phyloP scores from a whole-genome alignment of 108 stramenopile genomes.

The Aurantiochytrium sp. region DNA sequence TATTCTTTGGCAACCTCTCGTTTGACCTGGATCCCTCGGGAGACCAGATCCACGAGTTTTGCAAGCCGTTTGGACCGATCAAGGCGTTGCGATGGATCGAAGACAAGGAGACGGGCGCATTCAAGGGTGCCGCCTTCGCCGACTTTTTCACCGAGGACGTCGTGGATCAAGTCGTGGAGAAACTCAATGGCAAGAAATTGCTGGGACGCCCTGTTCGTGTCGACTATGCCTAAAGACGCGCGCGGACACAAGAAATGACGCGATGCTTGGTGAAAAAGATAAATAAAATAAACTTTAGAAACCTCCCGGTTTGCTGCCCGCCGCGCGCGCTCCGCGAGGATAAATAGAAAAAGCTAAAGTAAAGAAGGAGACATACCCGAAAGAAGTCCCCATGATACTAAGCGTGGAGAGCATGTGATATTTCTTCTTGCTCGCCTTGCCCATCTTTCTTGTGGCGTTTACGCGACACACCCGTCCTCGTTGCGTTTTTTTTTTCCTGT shows the following conservation, averaged over 20 bases:
- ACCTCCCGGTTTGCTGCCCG: too few relatives aligned
- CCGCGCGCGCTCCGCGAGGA: too few relatives aligned
- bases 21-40: slow-evolving; percentile 88
- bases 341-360: too few relatives aligned
- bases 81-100: slow-evolving; percentile 84
- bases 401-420: too few relatives aligned
- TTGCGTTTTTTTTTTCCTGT: not conserved
- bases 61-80: slow-evolving; percentile 63
- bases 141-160: slow-evolving; percentile 20
- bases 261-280: too few relatives aligned
- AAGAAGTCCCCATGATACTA: too few relatives aligned
- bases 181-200: not conserved
- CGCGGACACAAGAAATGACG: too few relatives aligned
- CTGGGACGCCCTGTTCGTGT: not conserved
- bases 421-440: too few relatives aligned
- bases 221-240: not conserved
- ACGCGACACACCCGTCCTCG: not conserved
- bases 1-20: slow-evolving; percentile 83
- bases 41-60: slow-evolving; percentile 71
- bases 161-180: slow-evolving; percentile 23
- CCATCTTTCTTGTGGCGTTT: too few relatives aligned
- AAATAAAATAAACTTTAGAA: too few relatives aligned
- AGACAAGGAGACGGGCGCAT: slow-evolving; percentile 81
- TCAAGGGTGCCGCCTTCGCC: slow-evolving; percentile 67
- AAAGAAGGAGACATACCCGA: too few relatives aligned